Conservation (phyloP, 805 yeast species). For the Starmera amethionina region DNA sequence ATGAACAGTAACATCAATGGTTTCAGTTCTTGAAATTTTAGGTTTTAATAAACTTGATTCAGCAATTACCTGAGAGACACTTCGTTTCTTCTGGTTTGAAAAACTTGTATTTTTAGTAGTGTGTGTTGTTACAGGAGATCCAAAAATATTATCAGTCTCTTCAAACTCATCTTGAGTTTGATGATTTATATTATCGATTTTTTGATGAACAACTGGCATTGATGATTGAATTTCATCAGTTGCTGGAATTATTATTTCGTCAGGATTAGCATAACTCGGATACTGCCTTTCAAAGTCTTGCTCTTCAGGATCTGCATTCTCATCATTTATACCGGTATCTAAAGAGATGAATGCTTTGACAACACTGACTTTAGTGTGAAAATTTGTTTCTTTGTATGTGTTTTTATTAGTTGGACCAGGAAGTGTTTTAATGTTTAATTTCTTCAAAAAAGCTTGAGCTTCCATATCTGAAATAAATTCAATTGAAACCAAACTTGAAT, state of each 20-base stretch:
- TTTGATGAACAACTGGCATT: no score
- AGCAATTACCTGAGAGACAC: slow-evolving; percentile 9
- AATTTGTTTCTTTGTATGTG: no score
- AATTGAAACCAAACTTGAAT: slow-evolving; percentile 1
- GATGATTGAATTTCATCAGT: not conserved
- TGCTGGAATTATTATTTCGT: slow-evolving; percentile 1
- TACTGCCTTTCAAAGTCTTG: slow-evolving; percentile 1
- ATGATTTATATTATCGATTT: slow-evolving; percentile 5
- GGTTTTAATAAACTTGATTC: slow-evolving; percentile 7
- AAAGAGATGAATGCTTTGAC: slow-evolving; percentile 18
- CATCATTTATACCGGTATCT: slow-evolving; percentile 5
- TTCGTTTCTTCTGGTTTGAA: slow-evolving; percentile 5
- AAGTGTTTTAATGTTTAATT: slow-evolving; percentile 4
- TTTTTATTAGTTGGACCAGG: no score
- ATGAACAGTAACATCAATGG: not conserved
- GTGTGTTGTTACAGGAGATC: slow-evolving; percentile 5
- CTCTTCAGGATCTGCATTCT: slow-evolving; percentile 2
- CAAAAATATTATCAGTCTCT: slow-evolving; percentile 7
- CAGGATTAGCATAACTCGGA: not conserved
- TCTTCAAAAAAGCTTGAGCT: not conserved
- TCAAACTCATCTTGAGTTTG: slow-evolving; percentile 3
- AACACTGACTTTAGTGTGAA: slow-evolving; percentile 20
- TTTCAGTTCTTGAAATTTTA: slow-evolving; percentile 1
- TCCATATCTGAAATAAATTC: not conserved
- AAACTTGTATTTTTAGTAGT: slow-evolving; percentile 15